A percentile compares a stretch with the other conserved stretches of the same genome.
Evolutionary conservation across 768 basidiomycete genomes (phyloP).

Genomic region (Sporobolomyces roseus): DNA sequence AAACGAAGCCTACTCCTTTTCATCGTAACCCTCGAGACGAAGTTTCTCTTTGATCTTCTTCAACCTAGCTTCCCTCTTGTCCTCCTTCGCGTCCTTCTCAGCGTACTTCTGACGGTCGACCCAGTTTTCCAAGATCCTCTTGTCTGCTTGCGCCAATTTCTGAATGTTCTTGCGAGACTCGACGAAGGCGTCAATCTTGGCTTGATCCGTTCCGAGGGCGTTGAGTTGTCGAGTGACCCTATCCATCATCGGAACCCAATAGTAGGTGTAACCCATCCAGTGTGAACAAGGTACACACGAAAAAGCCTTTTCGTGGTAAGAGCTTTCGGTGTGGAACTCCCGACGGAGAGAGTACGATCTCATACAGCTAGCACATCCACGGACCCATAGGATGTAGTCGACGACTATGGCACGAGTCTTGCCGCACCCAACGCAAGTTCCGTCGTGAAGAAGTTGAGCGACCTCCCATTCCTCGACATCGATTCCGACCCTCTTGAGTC

Average conservation of each 20-base stretch:
- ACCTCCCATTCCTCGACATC: slow-evolving; percentile 24
- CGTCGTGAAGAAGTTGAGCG: slow-evolving; percentile 18
- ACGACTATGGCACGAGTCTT: background rate
- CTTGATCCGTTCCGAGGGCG: background rate
- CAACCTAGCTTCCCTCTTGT: background rate
- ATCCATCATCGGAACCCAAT: background rate
- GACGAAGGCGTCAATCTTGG: background rate
- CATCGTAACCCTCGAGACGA: slow-evolving; percentile 13
- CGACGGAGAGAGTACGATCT: background rate
- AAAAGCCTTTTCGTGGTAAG: background rate
- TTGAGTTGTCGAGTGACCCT: slow-evolving; percentile 1
- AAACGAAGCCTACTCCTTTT: background rate
- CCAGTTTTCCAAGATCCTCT: background rate
- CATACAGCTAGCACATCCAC: slow-evolving; percentile 25
- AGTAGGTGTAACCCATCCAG: background rate
- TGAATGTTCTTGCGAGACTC: background rate
- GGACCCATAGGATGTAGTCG: slow-evolving; percentile 8
- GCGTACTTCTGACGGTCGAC: background rate
- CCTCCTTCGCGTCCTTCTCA: background rate
- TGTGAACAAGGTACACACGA: background rate
- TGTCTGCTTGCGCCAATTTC: background rate
- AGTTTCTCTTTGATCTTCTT: slow-evolving; percentile 25
- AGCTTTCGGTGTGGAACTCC: background rate
- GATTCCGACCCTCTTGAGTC: background rate
- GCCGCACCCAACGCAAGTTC: slow-evolving; percentile 24